A percentile compares a stretch with the other conserved stretches of the same genome.
Evolutionary conservation across 1,139 yeast species (phyloP).

Genomic region (Yamadazyma jaroonii): DNA sequence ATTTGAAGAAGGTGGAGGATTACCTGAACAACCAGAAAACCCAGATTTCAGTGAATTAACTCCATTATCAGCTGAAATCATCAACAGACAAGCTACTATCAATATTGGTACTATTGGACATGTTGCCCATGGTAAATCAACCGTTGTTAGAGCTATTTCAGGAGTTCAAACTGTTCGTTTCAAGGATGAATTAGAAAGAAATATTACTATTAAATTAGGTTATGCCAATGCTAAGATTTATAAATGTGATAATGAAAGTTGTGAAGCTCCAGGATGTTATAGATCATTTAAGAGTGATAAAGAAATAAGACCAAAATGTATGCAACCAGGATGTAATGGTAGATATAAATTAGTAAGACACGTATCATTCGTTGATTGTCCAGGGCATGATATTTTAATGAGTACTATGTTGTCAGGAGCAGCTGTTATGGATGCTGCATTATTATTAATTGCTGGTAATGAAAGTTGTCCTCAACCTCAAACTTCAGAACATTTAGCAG

Average conservation of each 20-base stretch:
- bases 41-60: conserved; percentile 78
- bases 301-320: conserved; percentile 91
- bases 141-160: conserved; percentile 97
- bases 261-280: conserved; percentile 96
- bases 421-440: conserved; percentile 99
- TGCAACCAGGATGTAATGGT: conserved; percentile 77
- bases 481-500: conserved; percentile 98
- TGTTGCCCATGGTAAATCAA: conserved; percentile 98
- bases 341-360: conserved; percentile 91
- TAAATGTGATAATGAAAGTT: conserved; percentile 80
- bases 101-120: conserved; percentile 99
- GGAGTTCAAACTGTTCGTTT: conserved; percentile 99
- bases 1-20: conserved; percentile 97
- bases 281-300: conserved; percentile 91
- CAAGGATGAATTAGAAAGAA: conserved; percentile 98
- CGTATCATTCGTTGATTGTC: conserved; percentile 98
- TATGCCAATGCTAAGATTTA: conserved; percentile 98
- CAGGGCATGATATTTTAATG: conserved; percentile 99
- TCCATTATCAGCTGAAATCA: conserved; percentile 90
- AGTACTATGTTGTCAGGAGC: conserved; percentile 99
- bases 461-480: conserved; percentile 99
- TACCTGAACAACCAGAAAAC: conserved; percentile 91
- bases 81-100: conserved; percentile 98
- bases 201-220: conserved; percentile 96
- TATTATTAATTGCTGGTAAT: conserved; percentile 93